These are phyloP conservation scores for Dryas octopetala DNA, from an alignment of 306 rosid genomes.

Conservation along the genomic window DNA sequence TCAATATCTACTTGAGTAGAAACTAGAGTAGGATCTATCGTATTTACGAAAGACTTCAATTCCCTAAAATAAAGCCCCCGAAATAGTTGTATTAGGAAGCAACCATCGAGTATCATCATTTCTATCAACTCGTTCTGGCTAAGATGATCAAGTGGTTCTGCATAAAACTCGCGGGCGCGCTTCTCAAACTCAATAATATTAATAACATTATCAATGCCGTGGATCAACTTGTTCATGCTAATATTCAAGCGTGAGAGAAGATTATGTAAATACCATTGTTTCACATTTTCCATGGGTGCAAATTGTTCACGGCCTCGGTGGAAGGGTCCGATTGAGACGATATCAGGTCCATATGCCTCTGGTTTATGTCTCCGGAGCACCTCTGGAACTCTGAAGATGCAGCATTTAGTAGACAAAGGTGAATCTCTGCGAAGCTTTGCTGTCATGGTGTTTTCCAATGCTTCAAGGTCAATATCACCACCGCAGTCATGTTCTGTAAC, in stretches of 20 bases:
- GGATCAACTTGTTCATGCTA: not conserved
- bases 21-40: too few species aligned
- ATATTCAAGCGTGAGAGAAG: not conserved
- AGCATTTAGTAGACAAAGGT: not conserved
- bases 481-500: too few species aligned
- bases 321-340: constrained; percentile 24
- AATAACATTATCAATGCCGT: not conserved
- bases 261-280: not conserved
- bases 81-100: constrained; percentile 31
- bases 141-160: not conserved
- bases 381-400: constrained; percentile 28
- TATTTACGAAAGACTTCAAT: too few species aligned
- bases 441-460: not conserved
- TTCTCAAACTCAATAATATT: not conserved
- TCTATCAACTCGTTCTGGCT: not conserved
- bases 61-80: not conserved
- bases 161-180: not conserved
- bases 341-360: constrained; percentile 5
- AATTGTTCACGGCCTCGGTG: not conserved
- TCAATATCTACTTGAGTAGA: fast-evolving
- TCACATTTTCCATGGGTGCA: constrained; percentile 1
- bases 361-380: not conserved
- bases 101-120: constrained; percentile 36
- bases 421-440: not conserved
- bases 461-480: not conserved